These are phyloP conservation scores for Davidsoniella neocaledoniae DNA, from an alignment of 2,329 filamentous ascomycete species.

Conservation along the genomic window DNA sequence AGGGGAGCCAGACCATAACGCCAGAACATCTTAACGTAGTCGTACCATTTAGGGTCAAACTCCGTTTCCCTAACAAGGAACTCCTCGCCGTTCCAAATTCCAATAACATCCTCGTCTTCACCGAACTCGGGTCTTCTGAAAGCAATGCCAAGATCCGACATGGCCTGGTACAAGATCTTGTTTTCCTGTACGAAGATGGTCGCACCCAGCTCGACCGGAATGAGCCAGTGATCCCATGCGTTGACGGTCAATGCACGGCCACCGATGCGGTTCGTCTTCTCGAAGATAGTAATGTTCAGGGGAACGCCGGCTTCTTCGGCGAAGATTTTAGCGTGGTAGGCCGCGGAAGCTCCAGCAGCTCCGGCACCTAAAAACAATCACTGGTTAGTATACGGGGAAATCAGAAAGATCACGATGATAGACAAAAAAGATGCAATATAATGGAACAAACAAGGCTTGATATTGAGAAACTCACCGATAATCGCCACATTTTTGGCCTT, in stretches of 20 bases:
- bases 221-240: slow-evolving; percentile 47
- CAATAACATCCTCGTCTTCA: slow-evolving; percentile 29
- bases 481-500: slow-evolving; percentile 16
- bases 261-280: slow-evolving; percentile 60
- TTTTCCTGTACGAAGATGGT: slow-evolving; percentile 85
- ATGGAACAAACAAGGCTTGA: not conserved
- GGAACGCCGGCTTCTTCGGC: slow-evolving; percentile 41
- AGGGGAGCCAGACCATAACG: slow-evolving; percentile 70
- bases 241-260: slow-evolving; percentile 77
- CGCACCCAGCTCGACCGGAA: slow-evolving; percentile 72
- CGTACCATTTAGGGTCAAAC: slow-evolving; percentile 54
- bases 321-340: slow-evolving; percentile 64
- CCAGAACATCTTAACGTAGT: slow-evolving; percentile 63
- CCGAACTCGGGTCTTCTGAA: slow-evolving; percentile 28
- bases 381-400: not conserved
- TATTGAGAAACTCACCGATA: slow-evolving; percentile 16
- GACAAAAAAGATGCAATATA: not conserved
- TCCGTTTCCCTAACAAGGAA: slow-evolving; percentile 26
- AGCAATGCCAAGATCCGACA: slow-evolving; percentile 51
- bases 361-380: slow-evolving; percentile 55
- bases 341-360: slow-evolving; percentile 70
- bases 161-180: slow-evolving; percentile 61
- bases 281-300: slow-evolving; percentile 75
- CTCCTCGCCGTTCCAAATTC: slow-evolving; percentile 68
- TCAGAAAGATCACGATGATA: no score